Evolutionary conservation across 768 basidiomycete species (phyloP), one percentile per base, ranked within the genome.

Genomic region (Tulasnella sp.): DNA sequence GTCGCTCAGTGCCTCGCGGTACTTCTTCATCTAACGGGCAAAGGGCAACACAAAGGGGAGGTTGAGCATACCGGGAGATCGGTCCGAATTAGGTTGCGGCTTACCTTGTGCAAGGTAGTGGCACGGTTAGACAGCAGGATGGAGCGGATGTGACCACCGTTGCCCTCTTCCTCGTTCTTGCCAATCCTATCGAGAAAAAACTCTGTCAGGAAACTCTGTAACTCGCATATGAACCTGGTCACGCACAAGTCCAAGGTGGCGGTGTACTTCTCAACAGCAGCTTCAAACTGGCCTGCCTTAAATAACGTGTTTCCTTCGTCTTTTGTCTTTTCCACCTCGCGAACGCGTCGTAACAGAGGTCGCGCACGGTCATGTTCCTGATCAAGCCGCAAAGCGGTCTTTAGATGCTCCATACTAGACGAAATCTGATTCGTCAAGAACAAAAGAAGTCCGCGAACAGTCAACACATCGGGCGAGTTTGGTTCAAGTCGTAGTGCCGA

Each of bases 231-330:
- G 7, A 29, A 32, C 35, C 5, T 37, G 57, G 29, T 67, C 32
- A 70, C 73, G 35, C 46, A 78, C 55, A 78, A 32, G 1, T 82
- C 82, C 40, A 96, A 84, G 5, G 92, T 90, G 79, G 92, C 91
- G 5, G 86, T 86, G 82, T 96, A 96, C 81, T 88, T 90, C 0
- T 86, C 86, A 10, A 90, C 83, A 0, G 95, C 95, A 29, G 92
- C 91, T 39, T 87, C 81, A 44, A 90, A 84, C 77, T 86, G 86
- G 2, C 88, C 87, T 0, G 82, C 77, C 84, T 95, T 94, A 85
- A 96, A 96, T 1, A 89, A 87, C 0, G 83, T 81, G 80, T 96
- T 96, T 0, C 95, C 95, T 80, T 94, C 94, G 80, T 95, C 94
- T 82, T 96, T 96, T 61, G 92, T 83, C 78, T 89, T 86, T 79